Conservation (phyloP, 2,329 filamentous ascomycete genomes). For the Colletotrichum tamarilloi region DNA sequence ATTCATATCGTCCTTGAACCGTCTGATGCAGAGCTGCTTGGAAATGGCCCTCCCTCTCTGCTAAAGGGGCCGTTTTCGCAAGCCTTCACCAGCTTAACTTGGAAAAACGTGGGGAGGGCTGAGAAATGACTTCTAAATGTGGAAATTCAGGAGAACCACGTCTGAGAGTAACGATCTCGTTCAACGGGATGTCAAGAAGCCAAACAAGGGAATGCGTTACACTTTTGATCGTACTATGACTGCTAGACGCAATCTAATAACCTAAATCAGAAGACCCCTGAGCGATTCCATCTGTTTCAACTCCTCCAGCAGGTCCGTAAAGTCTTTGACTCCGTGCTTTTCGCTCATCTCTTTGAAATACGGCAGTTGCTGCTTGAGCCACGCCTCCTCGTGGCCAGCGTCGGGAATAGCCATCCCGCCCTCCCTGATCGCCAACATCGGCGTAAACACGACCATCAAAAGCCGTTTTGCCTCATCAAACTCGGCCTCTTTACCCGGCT, state of each 20-base stretch:
- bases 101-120: no score
- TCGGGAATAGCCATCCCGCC: constrained; percentile 5
- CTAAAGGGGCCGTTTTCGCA: no score
- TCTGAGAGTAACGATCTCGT: no score
- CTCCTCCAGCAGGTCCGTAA: neutral
- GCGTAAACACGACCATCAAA: constrained; percentile 6
- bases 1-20: neutral
- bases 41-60: no score
- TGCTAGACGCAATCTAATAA: neutral
- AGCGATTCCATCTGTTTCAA: neutral
- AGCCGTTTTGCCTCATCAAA: neutral
- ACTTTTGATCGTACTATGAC: neutral
- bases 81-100: neutral
- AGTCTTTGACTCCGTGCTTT: neutral
- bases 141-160: no score
- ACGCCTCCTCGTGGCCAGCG: constrained; percentile 5
- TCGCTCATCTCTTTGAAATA: constrained; percentile 12
- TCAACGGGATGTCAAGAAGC: neutral
- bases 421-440: constrained; percentile 9
- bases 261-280: neutral
- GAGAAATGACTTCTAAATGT: no score
- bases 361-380: constrained; percentile 4
- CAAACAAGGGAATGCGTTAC: neutral
- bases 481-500: neutral
- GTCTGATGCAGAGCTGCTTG: neutral